Base-by-base conservation (phyloP, 768 basidiomycete genomes). In the Mycena leptocephala region DNA sequence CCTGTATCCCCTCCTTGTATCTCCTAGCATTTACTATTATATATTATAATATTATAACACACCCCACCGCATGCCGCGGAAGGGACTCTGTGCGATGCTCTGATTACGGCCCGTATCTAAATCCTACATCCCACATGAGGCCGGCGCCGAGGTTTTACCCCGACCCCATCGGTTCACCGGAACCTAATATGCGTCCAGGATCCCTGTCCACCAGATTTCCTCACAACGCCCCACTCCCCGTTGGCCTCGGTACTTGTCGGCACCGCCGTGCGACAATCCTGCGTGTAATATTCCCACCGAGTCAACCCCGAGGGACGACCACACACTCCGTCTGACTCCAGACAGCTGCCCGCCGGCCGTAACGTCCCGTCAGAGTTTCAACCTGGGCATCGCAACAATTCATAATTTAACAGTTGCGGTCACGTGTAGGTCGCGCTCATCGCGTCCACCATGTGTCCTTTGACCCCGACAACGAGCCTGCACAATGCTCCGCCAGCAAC, bases 271-370 rank as follows among this genome's bases (percentile, higher is more conserved):
- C 59, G 37, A 62, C 59, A 62, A 62, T 62, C 37, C 14, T 16
- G 58, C 59, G 59, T 62, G 59, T n/a, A 62, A 39, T 10, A 39
- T 39, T 62, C 59, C 59, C 59, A 62, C 59, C n/a, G 37, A 37
- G 37, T 62, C 59, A 39, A 62, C 59, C 39, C 59, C 59, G 59
- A 62, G 55, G 55, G 32, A n/a, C n/a, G 24, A 8, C 24, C n/a
- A n/a, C n/a, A n/a, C n/a, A n/a, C n/a, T 24, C 8, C 48, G 48
- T 51, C 48, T 51, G 48, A 51, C 48, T 51, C 48, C 18, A 16
- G 48, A 51, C 43, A 37, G 35, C 35, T 37, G 43, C 16, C 43
- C 43, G 43, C 43, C 20, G 43, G 43, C 16, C 22, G 43, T 46
- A 46, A 14, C 16, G 16, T 9, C 48, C 48, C 48, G 48, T 51